Conservation (phyloP, 2,329 filamentous ascomycete genomes). For the Hypoxylon sp. region DNA sequence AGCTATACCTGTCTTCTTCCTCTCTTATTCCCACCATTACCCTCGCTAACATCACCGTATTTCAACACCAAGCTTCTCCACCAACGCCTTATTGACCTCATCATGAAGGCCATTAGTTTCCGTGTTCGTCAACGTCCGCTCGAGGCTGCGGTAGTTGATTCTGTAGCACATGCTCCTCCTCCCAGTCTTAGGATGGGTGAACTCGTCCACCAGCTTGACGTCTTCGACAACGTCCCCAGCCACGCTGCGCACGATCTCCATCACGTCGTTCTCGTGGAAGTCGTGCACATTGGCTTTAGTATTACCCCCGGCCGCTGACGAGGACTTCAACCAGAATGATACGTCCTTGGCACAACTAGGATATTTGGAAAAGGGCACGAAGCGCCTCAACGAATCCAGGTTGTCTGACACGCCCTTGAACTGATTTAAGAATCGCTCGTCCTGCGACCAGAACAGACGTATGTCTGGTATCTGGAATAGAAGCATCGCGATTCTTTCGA, state of each 20-base stretch:
- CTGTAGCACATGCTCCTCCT: conserved; percentile 90
- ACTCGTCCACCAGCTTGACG: conserved; percentile 85
- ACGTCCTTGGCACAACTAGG: conserved; percentile 92
- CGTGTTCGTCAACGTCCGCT: conserved; percentile 86
- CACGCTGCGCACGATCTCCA: conserved; percentile 90
- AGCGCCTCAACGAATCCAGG: conserved; percentile 67
- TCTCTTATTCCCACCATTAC: background rate
- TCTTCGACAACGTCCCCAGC: conserved; percentile 89
- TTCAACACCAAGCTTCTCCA: conserved; percentile 80
- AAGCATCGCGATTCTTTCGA: conserved; percentile 97
- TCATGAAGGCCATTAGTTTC: conserved; percentile 84
- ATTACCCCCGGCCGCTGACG: conserved; percentile 61
- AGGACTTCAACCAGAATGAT: conserved; percentile 83
- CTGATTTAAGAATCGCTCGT: conserved; percentile 86
- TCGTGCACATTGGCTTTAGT: conserved; percentile 55
- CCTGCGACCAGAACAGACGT: conserved; percentile 92
- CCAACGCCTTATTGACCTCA: conserved; percentile 72
- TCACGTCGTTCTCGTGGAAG: conserved; percentile 96
- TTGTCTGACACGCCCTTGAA: conserved; percentile 74
- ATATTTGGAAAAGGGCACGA: conserved; percentile 90
- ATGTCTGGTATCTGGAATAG: conserved; percentile 97
- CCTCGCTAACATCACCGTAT: conserved; percentile 64
- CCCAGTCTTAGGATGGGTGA: conserved; percentile 86
- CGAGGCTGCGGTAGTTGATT: conserved; percentile 92
- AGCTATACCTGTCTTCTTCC: background rate